Evolutionary conservation across 2,329 filamentous ascomycete genomes (phyloP).

Genomic region (Sporothrix inflata): DNA sequence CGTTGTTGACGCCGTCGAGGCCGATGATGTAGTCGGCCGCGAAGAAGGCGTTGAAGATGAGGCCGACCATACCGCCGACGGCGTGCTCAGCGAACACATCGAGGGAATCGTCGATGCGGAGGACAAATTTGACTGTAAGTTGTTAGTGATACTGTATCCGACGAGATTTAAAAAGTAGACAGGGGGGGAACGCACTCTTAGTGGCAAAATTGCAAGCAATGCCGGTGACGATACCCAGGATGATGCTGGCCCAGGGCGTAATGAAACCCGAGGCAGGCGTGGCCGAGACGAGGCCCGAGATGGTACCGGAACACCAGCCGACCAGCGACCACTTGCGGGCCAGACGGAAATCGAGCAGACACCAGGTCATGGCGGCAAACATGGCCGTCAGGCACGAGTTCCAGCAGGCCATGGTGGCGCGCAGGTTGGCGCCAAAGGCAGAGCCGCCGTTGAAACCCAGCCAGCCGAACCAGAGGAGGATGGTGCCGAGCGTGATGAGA

Average conservation of each 20-base stretch:
- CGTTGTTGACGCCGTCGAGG: slow-evolving; percentile 74
- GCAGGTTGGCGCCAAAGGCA: slow-evolving; percentile 88
- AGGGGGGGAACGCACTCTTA: slow-evolving; percentile 50
- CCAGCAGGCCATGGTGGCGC: slow-evolving; percentile 96
- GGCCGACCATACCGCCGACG: slow-evolving; percentile 68
- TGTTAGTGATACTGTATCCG: not conserved
- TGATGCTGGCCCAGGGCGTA: slow-evolving; percentile 67
- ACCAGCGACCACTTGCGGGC: slow-evolving; percentile 90
- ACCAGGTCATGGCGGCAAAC: slow-evolving; percentile 92
- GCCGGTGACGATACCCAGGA: slow-evolving; percentile 68
- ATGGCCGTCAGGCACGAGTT: slow-evolving; percentile 93
- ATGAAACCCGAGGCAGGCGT: slow-evolving; percentile 71
- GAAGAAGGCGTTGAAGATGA: slow-evolving; percentile 75
- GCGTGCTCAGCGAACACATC: slow-evolving; percentile 74
- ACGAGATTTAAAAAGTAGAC: slow-evolving; percentile 9
- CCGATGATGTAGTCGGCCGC: slow-evolving; percentile 71
- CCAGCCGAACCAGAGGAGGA: slow-evolving; percentile 98
- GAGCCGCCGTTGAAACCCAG: slow-evolving; percentile 98
- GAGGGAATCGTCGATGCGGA: slow-evolving; percentile 70
- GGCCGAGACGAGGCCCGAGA: slow-evolving; percentile 71
- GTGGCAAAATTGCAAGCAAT: slow-evolving; percentile 70
- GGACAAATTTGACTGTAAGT: slow-evolving; percentile 56
- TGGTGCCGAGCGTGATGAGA: slow-evolving; percentile 90
- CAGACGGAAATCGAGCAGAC: slow-evolving; percentile 91
- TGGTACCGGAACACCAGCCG: slow-evolving; percentile 72